A percentile compares a stretch with the other conserved stretches of the same genome.
Evolutionary conservation across 139 green algal species (phyloP).

Genomic region (Picochlorum sp.): DNA sequence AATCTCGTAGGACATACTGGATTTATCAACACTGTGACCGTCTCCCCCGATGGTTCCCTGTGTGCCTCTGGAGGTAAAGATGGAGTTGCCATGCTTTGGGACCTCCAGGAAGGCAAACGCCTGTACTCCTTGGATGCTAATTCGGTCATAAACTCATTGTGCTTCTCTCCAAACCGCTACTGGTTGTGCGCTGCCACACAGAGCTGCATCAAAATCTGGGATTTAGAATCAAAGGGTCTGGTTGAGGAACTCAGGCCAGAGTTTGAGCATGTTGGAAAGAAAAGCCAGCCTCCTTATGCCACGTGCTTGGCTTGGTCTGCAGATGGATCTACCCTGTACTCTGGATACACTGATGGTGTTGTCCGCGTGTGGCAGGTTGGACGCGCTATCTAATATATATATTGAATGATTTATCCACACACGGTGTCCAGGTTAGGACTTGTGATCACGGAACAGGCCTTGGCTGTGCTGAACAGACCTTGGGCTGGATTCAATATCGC

Average conservation of each 20-base stretch:
- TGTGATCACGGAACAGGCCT: slow-evolving; percentile 3
- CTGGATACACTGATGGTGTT: slow-evolving; percentile 70
- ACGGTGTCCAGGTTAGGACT: neutral
- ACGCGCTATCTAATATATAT: slow-evolving; percentile 23
- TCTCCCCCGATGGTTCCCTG: slow-evolving; percentile 97
- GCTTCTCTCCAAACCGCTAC: slow-evolving; percentile 98
- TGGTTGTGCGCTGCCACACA: slow-evolving; percentile 98
- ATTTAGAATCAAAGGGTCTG: slow-evolving; percentile 88
- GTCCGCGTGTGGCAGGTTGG: slow-evolving; percentile 70
- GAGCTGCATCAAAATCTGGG: slow-evolving; percentile 89
- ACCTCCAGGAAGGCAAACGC: slow-evolving; percentile 97
- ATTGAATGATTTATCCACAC: neutral
- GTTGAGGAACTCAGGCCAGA: slow-evolving; percentile 82
- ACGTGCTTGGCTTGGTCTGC: slow-evolving; percentile 89
- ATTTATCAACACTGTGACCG: slow-evolving; percentile 95
- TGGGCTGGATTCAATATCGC: slow-evolving; percentile 2
- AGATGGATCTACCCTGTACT: slow-evolving; percentile 92
- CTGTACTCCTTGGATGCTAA: slow-evolving; percentile 94
- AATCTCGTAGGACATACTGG: slow-evolving; percentile 93
- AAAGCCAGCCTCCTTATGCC: slow-evolving; percentile 72
- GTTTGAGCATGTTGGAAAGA: slow-evolving; percentile 47
- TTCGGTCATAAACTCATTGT: slow-evolving; percentile 96
- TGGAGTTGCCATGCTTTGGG: slow-evolving; percentile 98
- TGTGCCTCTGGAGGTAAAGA: slow-evolving; percentile 97
- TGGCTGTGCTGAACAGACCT: neutral